Percentiles rank a stretch among this genome's conserved stretches.
Conservation (phyloP, 1,139 yeast genomes). For the Taphrina betulina region DNA sequence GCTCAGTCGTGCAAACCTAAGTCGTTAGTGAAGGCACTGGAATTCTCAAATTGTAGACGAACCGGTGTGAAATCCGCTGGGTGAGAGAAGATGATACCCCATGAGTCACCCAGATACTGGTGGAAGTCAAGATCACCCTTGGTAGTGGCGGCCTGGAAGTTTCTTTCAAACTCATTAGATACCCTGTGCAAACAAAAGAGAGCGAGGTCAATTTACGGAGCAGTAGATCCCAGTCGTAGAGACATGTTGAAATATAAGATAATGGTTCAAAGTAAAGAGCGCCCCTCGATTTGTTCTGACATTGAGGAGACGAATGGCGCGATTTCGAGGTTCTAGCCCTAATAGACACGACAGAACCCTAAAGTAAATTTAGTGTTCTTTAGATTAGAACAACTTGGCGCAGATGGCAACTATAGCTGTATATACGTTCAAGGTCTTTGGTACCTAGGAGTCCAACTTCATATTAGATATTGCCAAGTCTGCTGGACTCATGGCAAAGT, state of each 20-base stretch:
- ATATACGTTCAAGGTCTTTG: no score
- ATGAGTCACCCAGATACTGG: constrained; percentile 72
- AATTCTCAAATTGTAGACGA: neutral
- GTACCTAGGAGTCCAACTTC: no score
- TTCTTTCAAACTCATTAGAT: constrained; percentile 39
- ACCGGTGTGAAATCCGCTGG: constrained; percentile 96
- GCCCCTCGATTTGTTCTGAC: no score
- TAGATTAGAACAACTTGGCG: no score
- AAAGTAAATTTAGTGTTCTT: no score
- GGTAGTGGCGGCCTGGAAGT: constrained; percentile 76
- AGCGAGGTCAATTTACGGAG: constrained; percentile 9
- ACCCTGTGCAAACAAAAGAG: neutral
- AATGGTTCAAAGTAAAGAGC: no score
- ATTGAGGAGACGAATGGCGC: no score
- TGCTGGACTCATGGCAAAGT: no score
- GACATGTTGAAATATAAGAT: constrained; percentile 18
- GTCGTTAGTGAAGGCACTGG: neutral
- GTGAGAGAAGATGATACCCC: constrained; percentile 86
- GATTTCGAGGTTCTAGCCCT: no score
- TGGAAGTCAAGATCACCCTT: constrained; percentile 77
- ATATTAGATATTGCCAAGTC: no score
- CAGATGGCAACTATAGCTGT: no score
- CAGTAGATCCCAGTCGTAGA: constrained; percentile 23
- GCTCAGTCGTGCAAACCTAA: neutral
- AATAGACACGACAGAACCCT: no score